These are phyloP conservation scores for Apiospora sp. DNA, from an alignment of 2,329 filamentous ascomycete species.

Conservation along the genomic window DNA sequence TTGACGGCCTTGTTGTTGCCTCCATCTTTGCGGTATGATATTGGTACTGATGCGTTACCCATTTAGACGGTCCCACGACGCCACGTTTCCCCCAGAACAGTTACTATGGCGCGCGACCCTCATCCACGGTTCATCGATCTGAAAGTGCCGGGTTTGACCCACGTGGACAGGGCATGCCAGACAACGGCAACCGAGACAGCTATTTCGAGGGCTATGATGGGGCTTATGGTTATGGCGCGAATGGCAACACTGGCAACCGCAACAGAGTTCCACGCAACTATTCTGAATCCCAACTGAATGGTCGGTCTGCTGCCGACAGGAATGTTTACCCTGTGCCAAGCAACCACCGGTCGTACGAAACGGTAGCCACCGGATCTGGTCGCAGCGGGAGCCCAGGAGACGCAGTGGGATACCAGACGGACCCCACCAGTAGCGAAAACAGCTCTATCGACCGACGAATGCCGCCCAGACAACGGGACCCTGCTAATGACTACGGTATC, in stretches of 20 bases:
- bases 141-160: conserved; percentile 52
- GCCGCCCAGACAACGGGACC: conserved; percentile 60
- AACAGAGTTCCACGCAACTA: conserved; percentile 52
- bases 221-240: conserved; percentile 45
- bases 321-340: conserved; percentile 62
- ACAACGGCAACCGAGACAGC: conserved; percentile 43
- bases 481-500: conserved; percentile 71
- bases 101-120: conserved; percentile 57
- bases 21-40: background rate
- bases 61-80: conserved; percentile 37
- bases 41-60: background rate
- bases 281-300: conserved; percentile 55
- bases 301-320: conserved; percentile 49
- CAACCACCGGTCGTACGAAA: conserved; percentile 86
- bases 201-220: conserved; percentile 52
- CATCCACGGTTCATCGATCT: conserved; percentile 45
- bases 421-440: conserved; percentile 88
- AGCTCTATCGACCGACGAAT: conserved; percentile 84
- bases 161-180: conserved; percentile 41
- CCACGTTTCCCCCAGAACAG: conserved; percentile 59
- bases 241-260: conserved; percentile 37
- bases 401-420: conserved; percentile 80
- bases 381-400: conserved; percentile 78
- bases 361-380: conserved; percentile 75
- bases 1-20: too few relatives aligned